phyloP scores from a whole-genome alignment of 129 eudicot species.

The Gnaphalium uliginosum region DNA sequence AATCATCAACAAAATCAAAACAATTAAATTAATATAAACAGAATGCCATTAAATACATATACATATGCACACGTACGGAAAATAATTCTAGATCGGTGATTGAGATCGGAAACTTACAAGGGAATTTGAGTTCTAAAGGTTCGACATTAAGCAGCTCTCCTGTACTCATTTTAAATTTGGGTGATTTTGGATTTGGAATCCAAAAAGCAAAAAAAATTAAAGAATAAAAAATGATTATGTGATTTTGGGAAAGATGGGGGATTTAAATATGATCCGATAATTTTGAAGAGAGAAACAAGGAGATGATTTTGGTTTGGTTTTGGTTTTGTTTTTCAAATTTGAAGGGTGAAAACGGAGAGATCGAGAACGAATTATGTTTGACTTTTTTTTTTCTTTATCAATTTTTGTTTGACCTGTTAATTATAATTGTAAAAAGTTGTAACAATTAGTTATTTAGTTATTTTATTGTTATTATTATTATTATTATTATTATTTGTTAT shows the following conservation, averaged over 20 bases:
- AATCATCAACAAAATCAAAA: constrained; percentile 35
- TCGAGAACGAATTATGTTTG: background rate
- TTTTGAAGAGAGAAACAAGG: constrained; percentile 32
- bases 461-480: too few species aligned
- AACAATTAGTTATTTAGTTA: too few species aligned
- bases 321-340: too few species aligned
- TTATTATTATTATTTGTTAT: too few species aligned
- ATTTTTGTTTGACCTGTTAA: background rate
- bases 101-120: constrained; percentile 47
- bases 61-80: constrained; percentile 63
- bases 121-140: constrained; percentile 77
- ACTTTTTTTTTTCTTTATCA: background rate
- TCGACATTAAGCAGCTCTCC: constrained; percentile 80
- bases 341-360: background rate
- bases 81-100: constrained; percentile 18
- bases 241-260: constrained; percentile 18
- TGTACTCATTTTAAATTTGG: constrained; percentile 34
- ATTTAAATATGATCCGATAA: constrained; percentile 34
- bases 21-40: background rate
- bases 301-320: constrained; percentile 16
- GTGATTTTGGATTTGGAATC: constrained; percentile 16
- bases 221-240: constrained; percentile 17
- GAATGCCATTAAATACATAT: constrained; percentile 25
- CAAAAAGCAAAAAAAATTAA: background rate
- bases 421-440: too few species aligned